A percentile compares a stretch with the other conserved stretches of the same genome.
These are phyloP conservation scores for Microthlaspi erraticum DNA, from an alignment of 345 rosid species.

Conservation along the genomic window DNA sequence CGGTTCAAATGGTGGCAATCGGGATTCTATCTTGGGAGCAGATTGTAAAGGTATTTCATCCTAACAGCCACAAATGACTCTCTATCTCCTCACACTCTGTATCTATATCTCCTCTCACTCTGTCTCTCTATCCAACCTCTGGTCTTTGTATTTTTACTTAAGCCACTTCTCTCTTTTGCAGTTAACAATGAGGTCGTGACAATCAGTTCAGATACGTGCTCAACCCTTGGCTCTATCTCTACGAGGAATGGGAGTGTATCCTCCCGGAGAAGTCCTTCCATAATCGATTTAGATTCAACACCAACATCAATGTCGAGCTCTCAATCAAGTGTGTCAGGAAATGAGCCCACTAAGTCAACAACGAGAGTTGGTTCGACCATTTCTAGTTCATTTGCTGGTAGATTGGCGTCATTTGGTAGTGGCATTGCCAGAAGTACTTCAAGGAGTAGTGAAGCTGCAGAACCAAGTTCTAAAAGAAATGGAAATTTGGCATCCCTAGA, in stretches of 20 bases:
- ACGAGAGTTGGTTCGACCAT: conserved; percentile 57
- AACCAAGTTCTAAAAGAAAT: conserved; percentile 48
- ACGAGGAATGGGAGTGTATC: conserved; percentile 52
- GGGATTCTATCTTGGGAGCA: conserved; percentile 49
- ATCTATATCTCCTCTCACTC: conserved; percentile 23
- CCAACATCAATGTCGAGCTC: conserved; percentile 51
- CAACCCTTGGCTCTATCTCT: conserved; percentile 51
- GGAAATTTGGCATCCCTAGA: conserved; percentile 49
- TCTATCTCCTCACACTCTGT: conserved; percentile 24
- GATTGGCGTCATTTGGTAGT: conserved; percentile 51
- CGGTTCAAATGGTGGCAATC: conserved; percentile 46
- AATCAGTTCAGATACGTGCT: conserved; percentile 60
- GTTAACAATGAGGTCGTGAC: conserved; percentile 60
- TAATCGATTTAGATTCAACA: conserved; percentile 45
- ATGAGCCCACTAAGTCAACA: conserved; percentile 53
- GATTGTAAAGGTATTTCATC: conserved; percentile 58
- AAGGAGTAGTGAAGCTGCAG: conserved; percentile 52
- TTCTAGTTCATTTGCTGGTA: conserved; percentile 60
- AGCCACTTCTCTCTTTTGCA: conserved; percentile 49
- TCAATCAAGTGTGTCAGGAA: conserved; percentile 51
- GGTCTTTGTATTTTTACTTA: conserved; percentile 24
- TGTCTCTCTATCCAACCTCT: background rate
- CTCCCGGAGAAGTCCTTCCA: conserved; percentile 57
- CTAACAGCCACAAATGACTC: conserved; percentile 21
- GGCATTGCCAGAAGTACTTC: conserved; percentile 50